A percentile compares a stretch with the other conserved stretches of the same genome.
These are phyloP conservation scores for Pestalotiopsis sp. DNA, from an alignment of 2,329 filamentous ascomycete genomes.

Conservation along the genomic window DNA sequence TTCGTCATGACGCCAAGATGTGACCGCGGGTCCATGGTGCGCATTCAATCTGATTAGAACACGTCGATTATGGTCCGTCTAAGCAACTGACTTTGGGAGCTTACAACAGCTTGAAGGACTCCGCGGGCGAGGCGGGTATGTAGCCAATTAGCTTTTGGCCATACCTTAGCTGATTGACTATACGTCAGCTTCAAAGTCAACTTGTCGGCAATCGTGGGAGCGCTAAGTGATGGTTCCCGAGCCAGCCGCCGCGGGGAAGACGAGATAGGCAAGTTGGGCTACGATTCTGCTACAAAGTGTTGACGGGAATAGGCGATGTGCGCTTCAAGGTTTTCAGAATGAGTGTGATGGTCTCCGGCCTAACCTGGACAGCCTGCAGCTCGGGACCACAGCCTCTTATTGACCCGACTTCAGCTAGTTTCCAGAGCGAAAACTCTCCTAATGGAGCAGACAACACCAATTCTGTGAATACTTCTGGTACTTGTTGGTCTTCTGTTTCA, in stretches of 20 bases:
- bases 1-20: not conserved
- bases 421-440: no score
- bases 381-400: no score
- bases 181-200: not conserved
- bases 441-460: no score
- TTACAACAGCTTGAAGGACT: not conserved
- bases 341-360: not conserved
- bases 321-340: not conserved
- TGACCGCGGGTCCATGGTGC: not conserved
- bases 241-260: not conserved
- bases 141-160: not conserved
- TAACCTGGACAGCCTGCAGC: not conserved
- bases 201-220: not conserved
- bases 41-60: not conserved
- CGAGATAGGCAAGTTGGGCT: not conserved
- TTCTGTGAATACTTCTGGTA: no score
- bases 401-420: no score
- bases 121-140: not conserved
- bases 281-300: not conserved
- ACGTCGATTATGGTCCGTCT: not conserved
- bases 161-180: not conserved
- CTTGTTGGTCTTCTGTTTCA: no score
- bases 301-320: not conserved
- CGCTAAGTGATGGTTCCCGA: not conserved
- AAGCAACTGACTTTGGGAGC: not conserved